Evolutionary conservation across 2,329 filamentous ascomycete genomes (phyloP).

Genomic region (Amesomyces nigricolor): DNA sequence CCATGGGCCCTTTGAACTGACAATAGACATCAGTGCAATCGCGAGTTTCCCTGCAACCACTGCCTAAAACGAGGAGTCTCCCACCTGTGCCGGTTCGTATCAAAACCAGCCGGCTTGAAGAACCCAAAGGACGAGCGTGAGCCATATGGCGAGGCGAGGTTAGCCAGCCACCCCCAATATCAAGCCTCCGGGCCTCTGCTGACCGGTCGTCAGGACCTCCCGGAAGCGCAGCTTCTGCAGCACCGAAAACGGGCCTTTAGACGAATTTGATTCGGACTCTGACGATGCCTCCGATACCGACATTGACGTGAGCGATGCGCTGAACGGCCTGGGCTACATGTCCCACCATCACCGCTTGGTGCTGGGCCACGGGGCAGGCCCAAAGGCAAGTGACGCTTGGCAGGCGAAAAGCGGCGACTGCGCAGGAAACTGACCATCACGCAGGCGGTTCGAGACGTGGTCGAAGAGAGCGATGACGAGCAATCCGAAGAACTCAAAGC

Average conservation of each 20-base stretch:
- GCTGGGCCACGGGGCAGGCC: conserved; percentile 21
- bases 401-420: background rate
- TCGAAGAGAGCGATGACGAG: conserved; percentile 12
- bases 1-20: background rate
- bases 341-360: conserved; percentile 24
- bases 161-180: background rate
- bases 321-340: conserved; percentile 26
- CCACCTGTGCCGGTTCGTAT: conserved; percentile 41
- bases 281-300: conserved; percentile 19
- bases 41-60: conserved; percentile 47
- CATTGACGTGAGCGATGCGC: conserved; percentile 18
- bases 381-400: conserved; percentile 15
- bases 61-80: conserved; percentile 43
- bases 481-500: conserved; percentile 31
- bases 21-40: conserved; percentile 37
- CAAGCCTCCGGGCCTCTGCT: background rate
- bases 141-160: conserved; percentile 17
- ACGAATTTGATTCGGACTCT: conserved; percentile 13
- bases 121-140: conserved; percentile 30
- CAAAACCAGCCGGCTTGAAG: conserved; percentile 14
- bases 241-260: conserved; percentile 5
- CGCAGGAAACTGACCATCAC: conserved; percentile 3
- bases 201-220: conserved; percentile 16
- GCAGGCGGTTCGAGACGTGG: conserved; percentile 15
- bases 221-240: conserved; percentile 25